These are phyloP conservation scores for Syzygium syzygioides DNA, from an alignment of 441 rosid species.

Conservation along the genomic window DNA sequence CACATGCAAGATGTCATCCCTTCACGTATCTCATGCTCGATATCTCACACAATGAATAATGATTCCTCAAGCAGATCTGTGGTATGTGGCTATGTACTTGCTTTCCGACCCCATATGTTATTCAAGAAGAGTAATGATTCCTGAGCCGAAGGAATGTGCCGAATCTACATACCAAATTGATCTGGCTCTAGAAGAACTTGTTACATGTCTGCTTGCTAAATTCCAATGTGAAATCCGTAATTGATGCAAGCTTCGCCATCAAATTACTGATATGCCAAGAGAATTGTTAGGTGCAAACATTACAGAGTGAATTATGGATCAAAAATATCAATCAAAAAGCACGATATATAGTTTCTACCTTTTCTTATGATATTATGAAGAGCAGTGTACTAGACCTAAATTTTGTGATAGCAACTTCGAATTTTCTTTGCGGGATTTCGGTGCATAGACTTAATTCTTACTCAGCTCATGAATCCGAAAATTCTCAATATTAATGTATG, in stretches of 20 bases:
- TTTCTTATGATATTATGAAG: background rate
- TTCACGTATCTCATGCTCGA: background rate
- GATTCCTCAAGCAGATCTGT: background rate
- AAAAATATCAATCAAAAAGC: background rate
- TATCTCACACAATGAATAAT: background rate
- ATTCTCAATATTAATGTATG: too few relatives aligned
- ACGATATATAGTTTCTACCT: background rate
- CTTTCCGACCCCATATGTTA: too few relatives aligned
- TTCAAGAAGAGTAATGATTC: background rate
- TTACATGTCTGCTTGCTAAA: background rate
- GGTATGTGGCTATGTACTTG: background rate
- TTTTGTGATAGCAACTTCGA: too few relatives aligned
- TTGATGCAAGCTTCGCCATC: too few relatives aligned
- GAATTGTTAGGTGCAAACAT: too few relatives aligned
- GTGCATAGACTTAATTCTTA: too few relatives aligned
- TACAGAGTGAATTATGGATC: too few relatives aligned
- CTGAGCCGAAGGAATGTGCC: background rate
- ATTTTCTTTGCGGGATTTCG: too few relatives aligned
- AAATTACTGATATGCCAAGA: too few relatives aligned
- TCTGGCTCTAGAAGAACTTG: background rate
- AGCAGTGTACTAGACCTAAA: background rate
- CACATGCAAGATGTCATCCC: accelerated
- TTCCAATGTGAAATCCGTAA: background rate
- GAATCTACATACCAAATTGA: background rate
- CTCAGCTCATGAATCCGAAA: too few relatives aligned